Base-by-base conservation (phyloP, 2,329 filamentous ascomycete species). In the Beauveria medogensis region DNA sequence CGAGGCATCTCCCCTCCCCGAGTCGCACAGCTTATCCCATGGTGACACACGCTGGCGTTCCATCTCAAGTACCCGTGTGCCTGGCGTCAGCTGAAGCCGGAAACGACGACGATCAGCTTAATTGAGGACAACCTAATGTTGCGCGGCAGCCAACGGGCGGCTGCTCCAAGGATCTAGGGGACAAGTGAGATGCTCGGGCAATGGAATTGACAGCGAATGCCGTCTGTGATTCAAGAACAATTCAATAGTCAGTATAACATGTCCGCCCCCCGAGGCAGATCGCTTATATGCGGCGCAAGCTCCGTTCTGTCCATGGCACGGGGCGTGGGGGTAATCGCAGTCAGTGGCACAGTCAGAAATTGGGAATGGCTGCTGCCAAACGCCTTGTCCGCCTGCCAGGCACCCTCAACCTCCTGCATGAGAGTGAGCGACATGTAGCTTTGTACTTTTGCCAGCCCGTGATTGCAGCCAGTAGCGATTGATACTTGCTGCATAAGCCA, bases 61-160 rank as follows among this genome's bases (percentile, higher is more conserved):
- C 56, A 59, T 59, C 56, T 59, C 26, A 59, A 53, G 56, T 59
- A 52, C 56, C 46, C 24, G 9, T 40, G 56, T 52, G 26, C 56
- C 48, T 12, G 16, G 40, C 34, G 34, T 22, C 34, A 34, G 44
- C n/a, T 22, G 28, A 20, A 50, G 46, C 55, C 46, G 43, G 30
- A 10, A 22, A 41, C 55, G 22, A n/a, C 22, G 14, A 55, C 9
- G n/a, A 37, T 37, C 34, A 37, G 34, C 12, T 37, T 37, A 6
- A 37, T 37, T 37, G 34, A 16, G 34, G 34, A 16, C 34, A 16
- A 12, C 34, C 14, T 37, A 37, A 5, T 37, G 34, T 37, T 37
- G 34, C 34, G 34, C 14, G 34, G 5, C 12, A 37, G 34, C 34
- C 34, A 37, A 37, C 34, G 34, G 12, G 34, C 34, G 34, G 14